Conservation (phyloP, 2,329 filamentous ascomycete species). For the Talaromyces albobiverticillius region DNA sequence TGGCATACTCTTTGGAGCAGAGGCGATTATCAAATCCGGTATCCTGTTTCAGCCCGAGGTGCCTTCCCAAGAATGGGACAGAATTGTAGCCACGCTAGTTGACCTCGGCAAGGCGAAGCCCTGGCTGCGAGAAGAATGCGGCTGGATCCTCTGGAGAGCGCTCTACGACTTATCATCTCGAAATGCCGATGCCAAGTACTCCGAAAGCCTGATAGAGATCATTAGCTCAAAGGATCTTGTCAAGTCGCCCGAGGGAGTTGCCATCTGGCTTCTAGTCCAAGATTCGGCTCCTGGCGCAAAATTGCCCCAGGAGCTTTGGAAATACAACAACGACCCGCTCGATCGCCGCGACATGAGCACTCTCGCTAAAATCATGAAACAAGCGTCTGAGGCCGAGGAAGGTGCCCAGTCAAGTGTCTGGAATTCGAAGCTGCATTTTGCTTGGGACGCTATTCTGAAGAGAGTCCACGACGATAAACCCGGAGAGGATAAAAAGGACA, state of each 20-base stretch:
- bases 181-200: conserved; percentile 46
- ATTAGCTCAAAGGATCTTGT: conserved; percentile 65
- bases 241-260: conserved; percentile 83
- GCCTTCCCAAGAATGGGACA: conserved; percentile 50
- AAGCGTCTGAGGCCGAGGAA: conserved; percentile 43
- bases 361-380: conserved; percentile 75
- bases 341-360: conserved; percentile 64
- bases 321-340: conserved; percentile 64
- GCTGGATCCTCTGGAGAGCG: conserved; percentile 73
- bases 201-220: conserved; percentile 60
- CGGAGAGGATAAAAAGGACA: conserved; percentile 28
- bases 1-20: conserved; percentile 81
- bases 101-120: conserved; percentile 75
- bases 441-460: conserved; percentile 76
- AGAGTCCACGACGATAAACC: conserved; percentile 31
- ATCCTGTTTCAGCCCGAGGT: conserved; percentile 62
- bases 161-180: conserved; percentile 53
- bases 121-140: conserved; percentile 87
- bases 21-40: conserved; percentile 78
- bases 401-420: conserved; percentile 60
- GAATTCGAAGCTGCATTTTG: conserved; percentile 79
- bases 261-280: conserved; percentile 75
- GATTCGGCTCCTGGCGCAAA: conserved; percentile 63
- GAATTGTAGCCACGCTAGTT: conserved; percentile 70
- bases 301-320: conserved; percentile 70